Evolutionary conservation across 441 rosid genomes (phyloP), one percentile per base, ranked within the genome.

Genomic region (Erodium chrysanthum): DNA sequence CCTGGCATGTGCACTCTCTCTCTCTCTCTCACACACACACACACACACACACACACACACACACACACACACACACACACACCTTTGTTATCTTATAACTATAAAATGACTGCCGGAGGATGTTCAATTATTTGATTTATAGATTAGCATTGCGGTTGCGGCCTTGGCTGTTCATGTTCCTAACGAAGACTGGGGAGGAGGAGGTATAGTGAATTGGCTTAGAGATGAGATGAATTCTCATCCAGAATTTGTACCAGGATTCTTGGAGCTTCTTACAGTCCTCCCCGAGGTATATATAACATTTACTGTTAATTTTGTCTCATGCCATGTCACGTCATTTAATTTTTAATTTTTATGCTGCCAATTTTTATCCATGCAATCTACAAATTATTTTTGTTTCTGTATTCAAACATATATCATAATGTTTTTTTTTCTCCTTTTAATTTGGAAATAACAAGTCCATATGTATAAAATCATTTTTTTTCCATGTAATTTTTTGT

Each of bases 61-160:
- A 18, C 12, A 12, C 54, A 58, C 8, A 20, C 14, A 23, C 15
- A 59, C 64, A 59, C 64, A 59, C 33, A 59, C 31, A 25, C 21
- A 22, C 63, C 29, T 58, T 11, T 46, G 54, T 58, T 58, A 22
- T 59, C 33, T 11, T 23, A 4, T 59, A 59, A 23, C 6, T 2
- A 11, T 25, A 50, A 23, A 33, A 23, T 59, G 15, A 59, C 7
- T 59, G 15, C 64, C 11, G 2, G 18, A 59, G 64, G 31, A 12
- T 56, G 64, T 44, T 79, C 27, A 64, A 61, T 66, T 71, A 25
- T 72, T 66, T 81, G 73, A 37, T 68, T 68, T 64, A 71, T 86
- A 94, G 99, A 91, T 91, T 83, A 88, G 99, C 84, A 91, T 91
- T 78, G 97, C 96, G 11, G 96, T 91, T 60, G 99, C 97, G 72